phyloP scores from a whole-genome alignment of 73 alveolate genomes.

The Tetrahymena elliotti region DNA sequence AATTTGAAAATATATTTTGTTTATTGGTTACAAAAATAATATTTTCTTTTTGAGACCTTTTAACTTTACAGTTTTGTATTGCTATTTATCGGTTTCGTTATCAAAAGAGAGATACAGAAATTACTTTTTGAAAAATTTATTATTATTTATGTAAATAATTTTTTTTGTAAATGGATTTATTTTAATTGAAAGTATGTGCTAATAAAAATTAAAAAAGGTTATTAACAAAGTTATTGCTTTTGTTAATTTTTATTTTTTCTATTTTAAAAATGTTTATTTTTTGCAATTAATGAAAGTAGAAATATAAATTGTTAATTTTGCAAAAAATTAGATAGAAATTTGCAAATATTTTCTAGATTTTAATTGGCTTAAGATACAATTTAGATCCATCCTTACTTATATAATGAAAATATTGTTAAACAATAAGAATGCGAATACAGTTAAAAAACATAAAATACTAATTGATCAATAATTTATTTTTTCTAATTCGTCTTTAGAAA shows the following conservation, averaged over 20 bases:
- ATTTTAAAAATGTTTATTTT: no score
- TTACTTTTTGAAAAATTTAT: no score
- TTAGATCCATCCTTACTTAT: not conserved
- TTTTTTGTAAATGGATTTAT: no score
- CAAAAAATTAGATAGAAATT: not conserved
- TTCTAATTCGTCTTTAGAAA: not conserved
- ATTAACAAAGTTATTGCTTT: not conserved
- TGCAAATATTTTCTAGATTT: not conserved
- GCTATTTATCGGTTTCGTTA: no score
- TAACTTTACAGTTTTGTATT: no score
- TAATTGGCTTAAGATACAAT: not conserved
- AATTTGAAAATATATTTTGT: no score
- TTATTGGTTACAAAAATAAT: no score
- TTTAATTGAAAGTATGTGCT: not conserved
- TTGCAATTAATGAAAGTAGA: not conserved
- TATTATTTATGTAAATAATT: no score
- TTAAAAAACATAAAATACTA: not conserved
- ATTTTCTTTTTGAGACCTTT: no score
- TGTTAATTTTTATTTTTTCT: not conserved
- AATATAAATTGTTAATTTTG: not conserved
- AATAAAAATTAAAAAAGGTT: not conserved
- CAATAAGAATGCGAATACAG: not conserved
- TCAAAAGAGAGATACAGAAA: no score
- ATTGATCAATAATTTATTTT: not conserved
- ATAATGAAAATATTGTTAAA: not conserved